phyloP scores from a whole-genome alignment of 2,329 filamentous ascomycete genomes.

The Claviceps sp. region DNA sequence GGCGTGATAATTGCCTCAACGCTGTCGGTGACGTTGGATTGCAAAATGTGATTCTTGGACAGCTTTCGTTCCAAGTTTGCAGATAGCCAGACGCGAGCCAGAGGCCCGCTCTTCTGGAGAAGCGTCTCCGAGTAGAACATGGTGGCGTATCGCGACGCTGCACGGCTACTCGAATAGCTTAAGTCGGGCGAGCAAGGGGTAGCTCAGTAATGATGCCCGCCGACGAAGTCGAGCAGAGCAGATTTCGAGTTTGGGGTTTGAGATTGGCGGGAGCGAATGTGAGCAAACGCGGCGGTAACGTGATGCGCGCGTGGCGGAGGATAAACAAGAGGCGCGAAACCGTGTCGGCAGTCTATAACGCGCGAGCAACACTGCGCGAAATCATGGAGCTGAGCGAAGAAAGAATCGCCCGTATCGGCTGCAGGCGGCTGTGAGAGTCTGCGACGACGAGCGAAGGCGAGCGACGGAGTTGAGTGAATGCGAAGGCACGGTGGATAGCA shows the following conservation, averaged over 20 bases:
- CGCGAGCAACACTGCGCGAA: conserved; percentile 17
- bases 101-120: conserved; percentile 87
- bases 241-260: conserved; percentile 1
- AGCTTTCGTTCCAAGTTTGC: conserved; percentile 98
- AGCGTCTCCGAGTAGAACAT: conserved; percentile 99
- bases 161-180: conserved; percentile 12
- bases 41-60: conserved; percentile 88
- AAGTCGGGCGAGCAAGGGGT: conserved; percentile 10
- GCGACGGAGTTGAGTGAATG: conserved; percentile 8
- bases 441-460: conserved; percentile 14
- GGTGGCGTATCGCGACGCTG: conserved; percentile 22
- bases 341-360: conserved; percentile 17
- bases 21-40: conserved; percentile 88
- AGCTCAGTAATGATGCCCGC: neutral
- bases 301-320: conserved; percentile 16
- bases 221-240: conserved; percentile 5
- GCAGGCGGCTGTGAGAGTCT: conserved; percentile 9
- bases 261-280: conserved; percentile 9
- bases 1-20: conserved; percentile 91
- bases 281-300: conserved; percentile 18
- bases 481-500: conserved; percentile 3
- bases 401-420: conserved; percentile 11
- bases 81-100: conserved; percentile 96
- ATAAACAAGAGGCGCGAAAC: conserved; percentile 19
- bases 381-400: conserved; percentile 14